These are phyloP conservation scores for Elaeis oleifera DNA, from an alignment of 202 grass and related monocot genomes.

Conservation along the genomic window DNA sequence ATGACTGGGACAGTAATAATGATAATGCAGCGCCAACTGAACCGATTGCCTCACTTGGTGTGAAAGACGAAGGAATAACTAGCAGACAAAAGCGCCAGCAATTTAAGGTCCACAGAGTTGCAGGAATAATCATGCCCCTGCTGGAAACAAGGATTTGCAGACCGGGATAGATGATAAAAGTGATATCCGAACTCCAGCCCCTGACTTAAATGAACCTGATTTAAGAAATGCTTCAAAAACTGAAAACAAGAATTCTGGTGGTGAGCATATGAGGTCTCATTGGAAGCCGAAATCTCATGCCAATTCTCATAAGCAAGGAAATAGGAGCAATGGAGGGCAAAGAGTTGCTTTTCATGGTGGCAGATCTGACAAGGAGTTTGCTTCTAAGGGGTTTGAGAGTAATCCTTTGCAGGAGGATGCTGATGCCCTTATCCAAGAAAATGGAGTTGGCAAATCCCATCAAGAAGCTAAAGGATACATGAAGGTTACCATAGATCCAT, in stretches of 20 bases:
- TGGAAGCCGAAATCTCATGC: constrained; percentile 90
- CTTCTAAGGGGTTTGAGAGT: constrained; percentile 1
- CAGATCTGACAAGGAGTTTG: constrained; percentile 7
- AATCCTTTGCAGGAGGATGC: background rate
- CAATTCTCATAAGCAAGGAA: constrained; percentile 36
- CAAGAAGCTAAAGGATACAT: no score
- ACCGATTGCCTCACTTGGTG: constrained; percentile 11
- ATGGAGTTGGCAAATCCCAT: background rate
- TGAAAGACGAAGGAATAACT: constrained; percentile 38
- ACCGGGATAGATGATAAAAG: constrained; percentile 30
- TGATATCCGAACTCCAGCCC: constrained; percentile 10
- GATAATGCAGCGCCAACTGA: constrained; percentile 28
- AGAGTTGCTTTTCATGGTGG: constrained; percentile 3
- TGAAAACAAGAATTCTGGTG: constrained; percentile 38
- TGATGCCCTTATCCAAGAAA: background rate
- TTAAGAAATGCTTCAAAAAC: constrained; percentile 30
- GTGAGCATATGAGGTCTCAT: constrained; percentile 34
- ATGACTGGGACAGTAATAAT: constrained; percentile 22
- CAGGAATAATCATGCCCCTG: constrained; percentile 29
- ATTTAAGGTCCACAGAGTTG: constrained; percentile 44
- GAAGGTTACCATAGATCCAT: background rate
- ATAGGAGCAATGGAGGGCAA: constrained; percentile 35
- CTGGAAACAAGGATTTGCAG: constrained; percentile 32
- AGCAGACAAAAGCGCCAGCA: constrained; percentile 48
- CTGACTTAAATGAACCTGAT: constrained; percentile 31